These are phyloP conservation scores for Conticribra weissflogii DNA, from an alignment of 108 stramenopile genomes.

Conservation along the genomic window DNA sequence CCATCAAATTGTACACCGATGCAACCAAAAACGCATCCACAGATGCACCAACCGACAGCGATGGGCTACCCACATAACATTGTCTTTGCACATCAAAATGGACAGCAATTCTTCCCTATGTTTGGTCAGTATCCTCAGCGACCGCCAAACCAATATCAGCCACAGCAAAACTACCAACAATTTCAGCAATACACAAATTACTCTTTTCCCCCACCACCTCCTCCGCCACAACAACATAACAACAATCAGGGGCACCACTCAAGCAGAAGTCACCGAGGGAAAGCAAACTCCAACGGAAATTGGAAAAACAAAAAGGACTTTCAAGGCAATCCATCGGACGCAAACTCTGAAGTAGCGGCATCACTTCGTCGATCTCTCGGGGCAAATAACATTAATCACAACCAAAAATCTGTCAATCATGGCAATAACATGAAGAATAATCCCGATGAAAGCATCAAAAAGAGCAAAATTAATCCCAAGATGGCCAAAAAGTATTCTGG, in stretches of 20 bases:
- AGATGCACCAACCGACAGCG: constrained; percentile 4
- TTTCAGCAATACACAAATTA: constrained; percentile 16
- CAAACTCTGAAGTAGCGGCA: background rate
- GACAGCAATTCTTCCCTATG: background rate
- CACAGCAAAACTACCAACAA: constrained; percentile 5
- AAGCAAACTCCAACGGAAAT: background rate
- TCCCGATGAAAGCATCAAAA: background rate
- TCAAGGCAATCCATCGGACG: background rate
- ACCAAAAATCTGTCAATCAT: background rate
- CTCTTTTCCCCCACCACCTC: constrained; percentile 17
- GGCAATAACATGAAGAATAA: background rate
- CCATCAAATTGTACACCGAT: background rate
- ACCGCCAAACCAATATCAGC: constrained; percentile 6
- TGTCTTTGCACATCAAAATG: background rate
- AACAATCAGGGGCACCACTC: constrained; percentile 1
- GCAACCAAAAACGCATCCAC: background rate
- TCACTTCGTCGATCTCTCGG: constrained; percentile 2
- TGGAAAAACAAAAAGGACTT: background rate
- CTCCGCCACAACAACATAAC: constrained; percentile 24
- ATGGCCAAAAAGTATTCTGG: constrained; percentile 69
- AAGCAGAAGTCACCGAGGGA: background rate
- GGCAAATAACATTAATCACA: background rate
- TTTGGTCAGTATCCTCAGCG: background rate
- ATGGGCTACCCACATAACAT: constrained; percentile 8
- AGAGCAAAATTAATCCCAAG: constrained; percentile 36